These are phyloP conservation scores for Notholithocarpus densiflorus DNA, from an alignment of 306 rosid genomes.

Conservation along the genomic window DNA sequence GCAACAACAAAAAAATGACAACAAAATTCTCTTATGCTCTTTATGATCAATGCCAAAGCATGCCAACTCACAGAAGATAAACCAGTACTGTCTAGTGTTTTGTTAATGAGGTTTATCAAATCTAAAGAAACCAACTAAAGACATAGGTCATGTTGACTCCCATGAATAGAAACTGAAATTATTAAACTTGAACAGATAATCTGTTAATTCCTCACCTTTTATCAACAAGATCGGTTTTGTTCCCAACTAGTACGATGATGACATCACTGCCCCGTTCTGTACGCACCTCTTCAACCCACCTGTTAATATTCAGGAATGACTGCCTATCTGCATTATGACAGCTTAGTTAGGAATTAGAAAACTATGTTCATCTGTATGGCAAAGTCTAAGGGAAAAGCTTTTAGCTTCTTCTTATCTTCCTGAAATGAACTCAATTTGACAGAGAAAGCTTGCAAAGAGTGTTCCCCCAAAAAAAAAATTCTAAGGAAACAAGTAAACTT, in stretches of 20 bases:
- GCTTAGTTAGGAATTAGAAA: conserved; percentile 24
- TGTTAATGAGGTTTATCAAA: neutral
- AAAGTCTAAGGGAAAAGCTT: neutral
- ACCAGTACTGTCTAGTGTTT: too few relatives aligned
- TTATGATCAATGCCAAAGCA: neutral
- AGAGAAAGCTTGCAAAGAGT: neutral
- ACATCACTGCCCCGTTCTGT: conserved; percentile 95
- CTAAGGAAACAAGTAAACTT: neutral
- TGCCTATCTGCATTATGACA: conserved; percentile 70
- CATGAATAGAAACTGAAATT: neutral
- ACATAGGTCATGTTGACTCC: neutral
- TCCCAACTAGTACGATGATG: conserved; percentile 91
- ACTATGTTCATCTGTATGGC: neutral
- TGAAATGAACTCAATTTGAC: neutral
- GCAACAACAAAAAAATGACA: neutral
- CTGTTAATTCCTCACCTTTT: conserved; percentile 59
- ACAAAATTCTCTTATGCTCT: neutral
- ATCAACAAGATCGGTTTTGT: conserved; percentile 98
- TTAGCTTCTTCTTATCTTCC: neutral
- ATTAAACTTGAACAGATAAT: neutral
- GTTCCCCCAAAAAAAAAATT: neutral
- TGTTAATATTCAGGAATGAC: conserved; percentile 82
- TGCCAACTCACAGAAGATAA: neutral
- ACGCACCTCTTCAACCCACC: conserved; percentile 97
- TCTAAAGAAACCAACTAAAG: neutral